Evolutionary conservation across 2,329 filamentous ascomycete genomes (phyloP), one percentile per base, ranked within the genome.

Genomic region (Pyrenochaeta sp.): DNA sequence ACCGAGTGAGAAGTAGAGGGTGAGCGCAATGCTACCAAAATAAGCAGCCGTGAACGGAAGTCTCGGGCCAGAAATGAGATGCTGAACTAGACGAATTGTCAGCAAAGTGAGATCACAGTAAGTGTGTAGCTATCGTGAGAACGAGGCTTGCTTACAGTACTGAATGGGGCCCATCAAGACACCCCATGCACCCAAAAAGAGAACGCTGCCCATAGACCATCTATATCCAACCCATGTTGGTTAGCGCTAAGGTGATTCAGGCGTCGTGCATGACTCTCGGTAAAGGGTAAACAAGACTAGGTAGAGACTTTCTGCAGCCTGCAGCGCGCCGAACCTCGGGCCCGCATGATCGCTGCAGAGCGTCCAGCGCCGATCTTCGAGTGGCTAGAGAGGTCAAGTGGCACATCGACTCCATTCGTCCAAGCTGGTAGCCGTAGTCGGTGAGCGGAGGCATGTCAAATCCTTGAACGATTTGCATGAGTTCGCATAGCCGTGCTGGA

Each of bases 11-110:
- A 97, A 97, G 79, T 94, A 96, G 27, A 98, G 84, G 10, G 95
- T 98, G 74, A 98, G 81, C 45, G 83, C 86, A 72, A 98, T 97
- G 62, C 92, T 95, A 50, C 93, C 93, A 82, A 98, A 97, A 83
- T 98, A 98, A 59, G 92, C 91, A 44, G 90, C 91, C 30, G 94
- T 97, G 76, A 98, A 98, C 3, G 95, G 95, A 61, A 98, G 82
- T 69, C 95, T 88, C 70, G 92, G 85, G 52, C 90, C 87, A 55
- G 94, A 98, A 55, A 93, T 81, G 64, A 98, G 86, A 80, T 99
- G 95, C 71, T 89, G 88, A 60, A 89, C 81, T 83, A 62, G 9
- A 52, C 52, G 49, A 51, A 56, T 52, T 53, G 57, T 68, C 49
- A 74, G 68, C 62, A 57, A 52, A 50, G 54, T 39, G 39, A 37